A percentile compares a stretch with the other conserved stretches of the same genome.
phyloP scores from a whole-genome alignment of 2,329 filamentous ascomycete species.

The Westerdykella sp. region DNA sequence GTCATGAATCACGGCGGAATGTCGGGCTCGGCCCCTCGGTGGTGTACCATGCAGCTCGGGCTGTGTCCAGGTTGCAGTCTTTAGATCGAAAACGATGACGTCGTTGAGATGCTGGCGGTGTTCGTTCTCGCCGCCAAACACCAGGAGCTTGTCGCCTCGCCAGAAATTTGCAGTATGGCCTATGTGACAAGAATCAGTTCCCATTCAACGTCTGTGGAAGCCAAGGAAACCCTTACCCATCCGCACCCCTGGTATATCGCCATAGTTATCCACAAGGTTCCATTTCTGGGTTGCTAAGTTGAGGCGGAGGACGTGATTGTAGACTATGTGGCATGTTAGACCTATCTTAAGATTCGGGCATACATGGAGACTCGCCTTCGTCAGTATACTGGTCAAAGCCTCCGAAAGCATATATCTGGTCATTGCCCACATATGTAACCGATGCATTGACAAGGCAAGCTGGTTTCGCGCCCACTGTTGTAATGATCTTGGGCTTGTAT shows the following conservation, averaged over 20 bases:
- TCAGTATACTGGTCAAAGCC: slow-evolving; percentile 99
- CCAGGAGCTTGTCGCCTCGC: slow-evolving; percentile 87
- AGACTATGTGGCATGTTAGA: slow-evolving; percentile 49
- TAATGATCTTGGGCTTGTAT: slow-evolving; percentile 76
- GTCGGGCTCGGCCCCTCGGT: slow-evolving; percentile 83
- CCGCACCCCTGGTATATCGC: slow-evolving; percentile 90
- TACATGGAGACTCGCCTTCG: slow-evolving; percentile 52
- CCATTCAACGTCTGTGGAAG: not conserved
- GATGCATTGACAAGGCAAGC: slow-evolving; percentile 97
- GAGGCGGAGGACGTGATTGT: slow-evolving; percentile 90
- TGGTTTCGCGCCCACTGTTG: slow-evolving; percentile 58
- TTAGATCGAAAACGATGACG: slow-evolving; percentile 90
- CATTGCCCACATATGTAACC: slow-evolving; percentile 96
- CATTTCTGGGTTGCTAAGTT: slow-evolving; percentile 86
- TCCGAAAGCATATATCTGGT: slow-evolving; percentile 96
- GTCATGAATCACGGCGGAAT: slow-evolving; percentile 90
- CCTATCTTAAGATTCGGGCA: not conserved
- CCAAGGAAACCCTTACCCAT: slow-evolving; percentile 62
- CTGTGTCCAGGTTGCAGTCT: slow-evolving; percentile 91
- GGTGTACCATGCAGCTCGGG: slow-evolving; percentile 78
- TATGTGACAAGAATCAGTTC: slow-evolving; percentile 34
- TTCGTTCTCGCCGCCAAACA: slow-evolving; percentile 97
- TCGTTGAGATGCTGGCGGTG: slow-evolving; percentile 93
- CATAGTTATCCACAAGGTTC: slow-evolving; percentile 96
- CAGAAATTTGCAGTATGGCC: slow-evolving; percentile 93